Conservation (phyloP, 345 rosid genomes). For the Excoecaria agallocha region DNA sequence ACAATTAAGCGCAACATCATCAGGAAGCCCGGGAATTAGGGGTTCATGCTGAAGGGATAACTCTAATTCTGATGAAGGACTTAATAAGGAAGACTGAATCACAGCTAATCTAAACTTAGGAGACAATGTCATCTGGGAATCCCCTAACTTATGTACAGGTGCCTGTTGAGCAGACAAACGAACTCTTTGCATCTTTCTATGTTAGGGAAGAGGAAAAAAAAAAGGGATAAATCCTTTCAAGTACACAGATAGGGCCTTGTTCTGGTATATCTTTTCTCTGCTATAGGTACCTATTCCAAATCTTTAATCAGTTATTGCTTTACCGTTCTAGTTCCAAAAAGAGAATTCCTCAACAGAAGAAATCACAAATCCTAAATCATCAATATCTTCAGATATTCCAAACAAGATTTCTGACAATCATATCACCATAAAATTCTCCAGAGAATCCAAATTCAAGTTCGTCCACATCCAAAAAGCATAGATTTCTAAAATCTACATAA, state of each 20-base stretch:
- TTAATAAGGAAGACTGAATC: constrained; percentile 51
- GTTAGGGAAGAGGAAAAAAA: not conserved
- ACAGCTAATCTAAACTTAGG: constrained; percentile 74
- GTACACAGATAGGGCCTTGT: constrained; percentile 1
- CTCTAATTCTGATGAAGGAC: constrained; percentile 53
- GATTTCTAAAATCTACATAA: not conserved
- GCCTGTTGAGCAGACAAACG: constrained; percentile 69
- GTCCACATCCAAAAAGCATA: not conserved
- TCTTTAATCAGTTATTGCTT: not conserved
- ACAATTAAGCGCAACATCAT: constrained; percentile 74
- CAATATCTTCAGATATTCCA: constrained; percentile 1
- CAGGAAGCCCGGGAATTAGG: constrained; percentile 85
- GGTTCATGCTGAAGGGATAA: constrained; percentile 48
- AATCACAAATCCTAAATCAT: not conserved
- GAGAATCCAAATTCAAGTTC: not conserved
- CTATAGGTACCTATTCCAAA: constrained; percentile 4
- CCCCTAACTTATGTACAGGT: constrained; percentile 86
- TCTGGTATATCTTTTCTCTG: constrained; percentile 4
- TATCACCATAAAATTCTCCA: not conserved
- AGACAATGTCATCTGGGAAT: constrained; percentile 77
- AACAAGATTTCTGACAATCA: not conserved
- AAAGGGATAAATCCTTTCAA: constrained; percentile 1
- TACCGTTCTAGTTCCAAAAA: constrained; percentile 2
- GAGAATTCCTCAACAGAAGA: not conserved
- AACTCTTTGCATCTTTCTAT: constrained; percentile 72